Evolutionary conservation across 129 eudicot species (phyloP), one percentile per base, ranked within the genome.

Genomic region (Chrysanthemum makinoi): DNA sequence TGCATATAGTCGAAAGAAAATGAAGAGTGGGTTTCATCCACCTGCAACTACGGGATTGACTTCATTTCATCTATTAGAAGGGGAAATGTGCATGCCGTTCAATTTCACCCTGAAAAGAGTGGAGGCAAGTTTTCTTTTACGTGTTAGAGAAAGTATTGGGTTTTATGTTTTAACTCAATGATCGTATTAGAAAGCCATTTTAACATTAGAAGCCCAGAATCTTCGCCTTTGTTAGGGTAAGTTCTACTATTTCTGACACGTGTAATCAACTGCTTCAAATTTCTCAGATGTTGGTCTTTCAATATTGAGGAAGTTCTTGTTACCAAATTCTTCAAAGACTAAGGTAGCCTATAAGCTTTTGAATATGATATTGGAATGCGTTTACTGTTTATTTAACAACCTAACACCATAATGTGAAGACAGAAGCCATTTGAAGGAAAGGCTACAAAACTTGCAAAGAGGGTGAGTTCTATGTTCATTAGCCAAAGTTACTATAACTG

Each of bases 81-180:
- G 76, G 99, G 99, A 71, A 95, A 90, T 81, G 91, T 90, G 15
- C 87, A 95, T 65, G 99, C 97, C 0, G 97, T 95, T 71, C 99
- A 95, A 75, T 95, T 95, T 84, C 99, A 95, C 80, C 99, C 97
- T 1, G 99, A 95, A 79, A 95, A 95, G 83, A 95, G 99, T 73
- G 99, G 99, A 80, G 99, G 99, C 61, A 80, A 79, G 85, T 74
- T 35, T 30, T 10, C 17, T 44, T 56, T 44, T 44, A 62, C 20
- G 19, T 51, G 54, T 18, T 74, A 13, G 55, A 63, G 50, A 73
- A 28, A 26, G 13, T 60, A n/a, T n/a, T 26, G 10, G 1, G 16
- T 39, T 48, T 10, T 72, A 6, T 59, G 5, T 60, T 57, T 6
- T 19, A 9, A 46, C 5, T 56, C 54, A 71, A 4, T 1, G n/a